Evolutionary conservation across 2,329 filamentous ascomycete genomes (phyloP).

Genomic region (Ophiostoma triangulosporum): DNA sequence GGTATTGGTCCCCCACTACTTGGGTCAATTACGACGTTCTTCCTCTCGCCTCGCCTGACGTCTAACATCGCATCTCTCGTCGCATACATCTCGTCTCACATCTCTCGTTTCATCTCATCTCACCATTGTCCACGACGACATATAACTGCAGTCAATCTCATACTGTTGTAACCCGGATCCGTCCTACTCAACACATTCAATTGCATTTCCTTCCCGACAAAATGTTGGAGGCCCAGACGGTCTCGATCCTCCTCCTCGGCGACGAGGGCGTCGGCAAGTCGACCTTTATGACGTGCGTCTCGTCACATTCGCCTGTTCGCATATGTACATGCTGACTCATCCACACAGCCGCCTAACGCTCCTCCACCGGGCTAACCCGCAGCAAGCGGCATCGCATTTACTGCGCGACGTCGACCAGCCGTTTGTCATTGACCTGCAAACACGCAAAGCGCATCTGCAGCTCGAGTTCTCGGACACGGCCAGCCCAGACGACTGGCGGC

Average conservation of each 20-base stretch:
- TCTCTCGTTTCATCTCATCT: too few relatives aligned
- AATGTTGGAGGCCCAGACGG: conserved; percentile 6
- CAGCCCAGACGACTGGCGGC: conserved; percentile 43
- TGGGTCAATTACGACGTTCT: too few relatives aligned
- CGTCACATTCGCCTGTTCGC: background rate
- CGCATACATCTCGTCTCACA: too few relatives aligned
- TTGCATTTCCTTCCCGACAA: background rate
- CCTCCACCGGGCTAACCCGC: conserved; percentile 9
- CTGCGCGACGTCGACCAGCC: conserved; percentile 47
- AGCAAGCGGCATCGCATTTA: conserved; percentile 18
- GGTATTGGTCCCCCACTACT: background rate
- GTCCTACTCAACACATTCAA: too few relatives aligned
- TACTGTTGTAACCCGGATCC: too few relatives aligned
- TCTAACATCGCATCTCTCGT: background rate
- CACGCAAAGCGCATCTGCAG: conserved; percentile 32
- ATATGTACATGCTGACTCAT: background rate
- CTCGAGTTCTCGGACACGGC: conserved; percentile 49
- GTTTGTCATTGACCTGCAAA: conserved; percentile 41
- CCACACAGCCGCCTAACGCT: background rate
- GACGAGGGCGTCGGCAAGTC: conserved; percentile 48
- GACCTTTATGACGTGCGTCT: conserved; percentile 46
- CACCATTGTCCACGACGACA: too few relatives aligned
- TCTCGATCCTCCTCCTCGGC: conserved; percentile 42
- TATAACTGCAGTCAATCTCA: too few relatives aligned
- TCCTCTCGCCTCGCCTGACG: too few relatives aligned